A percentile compares a stretch with the other conserved stretches of the same genome.
Evolutionary conservation across 2,329 filamentous ascomycete species (phyloP).

Genomic region (Paecilomyces formosus): DNA sequence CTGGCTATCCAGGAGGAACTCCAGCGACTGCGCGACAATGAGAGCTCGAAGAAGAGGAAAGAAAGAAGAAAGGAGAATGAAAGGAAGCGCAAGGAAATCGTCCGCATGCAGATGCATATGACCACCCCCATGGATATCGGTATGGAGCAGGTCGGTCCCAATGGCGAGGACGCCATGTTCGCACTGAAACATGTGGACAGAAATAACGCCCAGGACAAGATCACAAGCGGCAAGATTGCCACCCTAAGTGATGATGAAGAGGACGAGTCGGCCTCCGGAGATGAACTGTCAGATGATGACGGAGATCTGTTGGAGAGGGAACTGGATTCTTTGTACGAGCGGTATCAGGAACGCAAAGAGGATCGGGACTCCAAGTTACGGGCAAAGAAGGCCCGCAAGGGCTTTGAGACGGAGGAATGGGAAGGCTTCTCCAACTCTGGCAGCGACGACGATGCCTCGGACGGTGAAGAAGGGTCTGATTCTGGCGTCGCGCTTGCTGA

Average conservation of each 20-base stretch:
- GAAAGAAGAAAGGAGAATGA: conserved; percentile 86
- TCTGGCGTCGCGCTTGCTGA: conserved; percentile 11
- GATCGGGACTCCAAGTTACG: conserved; percentile 78
- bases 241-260: conserved; percentile 54
- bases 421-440: conserved; percentile 72
- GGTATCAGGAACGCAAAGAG: conserved; percentile 73
- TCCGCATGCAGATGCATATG: conserved; percentile 98
- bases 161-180: conserved; percentile 79
- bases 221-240: conserved; percentile 70
- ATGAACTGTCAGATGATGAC: conserved; percentile 64
- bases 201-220: conserved; percentile 59
- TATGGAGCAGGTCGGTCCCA: conserved; percentile 73
- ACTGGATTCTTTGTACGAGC: conserved; percentile 79
- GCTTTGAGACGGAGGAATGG: conserved; percentile 82
- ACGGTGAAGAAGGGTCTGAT: conserved; percentile 44
- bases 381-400: conserved; percentile 78
- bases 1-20: conserved; percentile 83
- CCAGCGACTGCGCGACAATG: conserved; percentile 71
- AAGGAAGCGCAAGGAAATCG: conserved; percentile 84
- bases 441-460: conserved; percentile 53
- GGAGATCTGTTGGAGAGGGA: conserved; percentile 76
- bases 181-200: conserved; percentile 75
- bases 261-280: conserved; percentile 49
- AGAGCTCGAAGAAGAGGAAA: conserved; percentile 68
- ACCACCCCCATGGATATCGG: conserved; percentile 91